Percentiles rank a stretch among this genome's conserved stretches.
Conservation (phyloP, 2,329 filamentous ascomycete species). For the Xylariomycetidae sp. region DNA sequence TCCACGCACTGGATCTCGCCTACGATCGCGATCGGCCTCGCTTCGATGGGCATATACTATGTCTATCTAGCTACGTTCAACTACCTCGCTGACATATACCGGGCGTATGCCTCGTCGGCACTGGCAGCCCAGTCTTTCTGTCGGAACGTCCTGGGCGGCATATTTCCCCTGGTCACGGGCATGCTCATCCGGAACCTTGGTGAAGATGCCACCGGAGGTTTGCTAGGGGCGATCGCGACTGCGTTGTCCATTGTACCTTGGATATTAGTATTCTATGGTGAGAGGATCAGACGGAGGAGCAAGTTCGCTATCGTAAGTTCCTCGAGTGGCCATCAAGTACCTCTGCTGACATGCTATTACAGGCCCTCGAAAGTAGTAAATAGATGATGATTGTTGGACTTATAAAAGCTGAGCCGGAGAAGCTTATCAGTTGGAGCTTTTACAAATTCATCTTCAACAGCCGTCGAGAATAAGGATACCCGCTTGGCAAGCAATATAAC, state of each 20-base stretch:
- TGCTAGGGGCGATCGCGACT: constrained; percentile 69
- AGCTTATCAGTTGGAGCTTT: too few species aligned
- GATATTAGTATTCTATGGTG: constrained; percentile 76
- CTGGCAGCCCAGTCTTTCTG: constrained; percentile 84
- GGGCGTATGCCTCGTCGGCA: constrained; percentile 78
- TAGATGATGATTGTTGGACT: too few species aligned
- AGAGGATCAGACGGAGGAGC: constrained; percentile 68
- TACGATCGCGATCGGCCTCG: constrained; percentile 63
- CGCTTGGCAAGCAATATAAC: too few species aligned
- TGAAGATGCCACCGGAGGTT: constrained; percentile 63
- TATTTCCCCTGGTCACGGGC: constrained; percentile 73
- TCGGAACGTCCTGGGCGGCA: constrained; percentile 75
- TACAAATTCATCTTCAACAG: too few species aligned
- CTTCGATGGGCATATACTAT: constrained; percentile 81
- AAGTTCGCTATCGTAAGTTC: constrained; percentile 64
- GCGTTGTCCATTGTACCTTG: constrained; percentile 78
- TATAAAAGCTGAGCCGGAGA: too few species aligned
- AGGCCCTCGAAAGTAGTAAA: too few species aligned
- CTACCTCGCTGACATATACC: constrained; percentile 85
- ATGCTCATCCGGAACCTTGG: constrained; percentile 71
- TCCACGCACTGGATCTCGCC: constrained; percentile 69
- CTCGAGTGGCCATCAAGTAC: too few species aligned
- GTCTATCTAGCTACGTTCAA: constrained; percentile 90
- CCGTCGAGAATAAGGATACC: too few species aligned
- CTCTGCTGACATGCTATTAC: too few species aligned